Base-by-base conservation (phyloP, 2,329 filamentous ascomycete species). In the Neofusicoccum laricinum region DNA sequence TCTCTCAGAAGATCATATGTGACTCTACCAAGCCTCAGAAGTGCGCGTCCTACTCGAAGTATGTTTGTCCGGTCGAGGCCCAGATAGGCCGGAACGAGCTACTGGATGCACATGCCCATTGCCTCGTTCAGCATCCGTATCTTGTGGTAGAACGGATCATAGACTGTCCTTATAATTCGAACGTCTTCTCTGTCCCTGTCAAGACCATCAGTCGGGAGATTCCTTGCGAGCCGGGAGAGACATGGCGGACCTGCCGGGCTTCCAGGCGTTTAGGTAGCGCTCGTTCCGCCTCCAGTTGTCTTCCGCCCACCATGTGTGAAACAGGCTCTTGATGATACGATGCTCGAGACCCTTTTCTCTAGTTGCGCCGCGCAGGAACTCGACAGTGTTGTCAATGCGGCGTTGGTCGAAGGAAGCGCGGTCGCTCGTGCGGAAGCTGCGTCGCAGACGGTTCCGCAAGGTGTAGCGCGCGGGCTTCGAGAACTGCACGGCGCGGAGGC, bases 121-220 rank as follows among this genome's bases (percentile, higher is more conserved):
- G 83, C 88, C 72, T 89, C 86, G 71, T 93, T 93, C 63, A 93
- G 79, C 89, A 90, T 90, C 17, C 81, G 82, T 53, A 93, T 73
- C 7, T 88, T 91, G 78, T 85, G 85, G 62, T 92, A 84, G 72
- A 90, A 91, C 69, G 89, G 85, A 51, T 82, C 79, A 72, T 83
- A 88, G 6, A 81, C 76, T 46, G 72, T 77, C 14, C 68, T 71
- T 19, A 25, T 11, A n/a, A 61, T 40, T 15, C 46, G 40, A 17
- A 32, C 30, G 12, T 61, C 58, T 12, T 61, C 36, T 15, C 34
- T 25, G 19, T 7, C 19, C 19, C 58, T 61, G 12, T 36, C 46
- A 14, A 6, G 41, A 15, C 25, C 30, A 41, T 59, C 25, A 59
- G 25, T 19, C n/a, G 12, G 3, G 30, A 15, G 11, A 17, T 14